Percentiles rank a stretch among this genome's conserved stretches.
These are phyloP conservation scores for Linnemannia elongata DNA, from an alignment of 192 early-diverging fungal genomes.

Conservation along the genomic window DNA sequence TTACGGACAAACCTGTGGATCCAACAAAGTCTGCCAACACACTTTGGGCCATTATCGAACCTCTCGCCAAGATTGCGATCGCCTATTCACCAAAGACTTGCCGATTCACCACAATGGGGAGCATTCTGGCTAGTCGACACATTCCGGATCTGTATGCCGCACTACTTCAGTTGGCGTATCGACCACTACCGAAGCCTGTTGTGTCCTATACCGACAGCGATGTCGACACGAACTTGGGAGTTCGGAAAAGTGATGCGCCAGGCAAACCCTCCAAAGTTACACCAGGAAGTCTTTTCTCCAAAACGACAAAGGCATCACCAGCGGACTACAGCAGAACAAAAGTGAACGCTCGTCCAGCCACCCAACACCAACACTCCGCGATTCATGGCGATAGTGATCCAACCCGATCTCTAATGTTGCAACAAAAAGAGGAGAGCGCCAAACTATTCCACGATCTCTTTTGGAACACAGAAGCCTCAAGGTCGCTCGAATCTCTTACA, in stretches of 20 bases:
- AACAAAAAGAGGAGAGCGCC: constrained; percentile 58
- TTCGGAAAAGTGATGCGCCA: not conserved
- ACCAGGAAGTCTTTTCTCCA: constrained; percentile 15
- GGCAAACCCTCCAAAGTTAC: constrained; percentile 13
- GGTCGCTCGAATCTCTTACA: constrained; percentile 77
- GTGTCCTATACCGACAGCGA: not conserved
- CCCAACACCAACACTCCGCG: not conserved
- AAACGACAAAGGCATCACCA: not conserved
- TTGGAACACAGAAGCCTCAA: constrained; percentile 64
- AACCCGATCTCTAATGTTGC: constrained; percentile 1
- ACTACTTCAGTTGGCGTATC: constrained; percentile 77
- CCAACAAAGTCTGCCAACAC: not conserved
- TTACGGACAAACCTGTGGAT: constrained; percentile 1
- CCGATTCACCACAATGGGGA: constrained; percentile 69
- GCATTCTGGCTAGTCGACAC: constrained; percentile 68
- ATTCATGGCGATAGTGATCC: not conserved
- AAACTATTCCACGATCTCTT: constrained; percentile 48
- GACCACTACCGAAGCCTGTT: constrained; percentile 63
- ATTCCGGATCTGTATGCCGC: constrained; percentile 76
- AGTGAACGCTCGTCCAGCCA: not conserved
- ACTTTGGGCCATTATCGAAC: constrained; percentile 41
- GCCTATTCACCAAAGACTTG: constrained; percentile 28
- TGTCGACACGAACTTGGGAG: not conserved
- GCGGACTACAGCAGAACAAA: not conserved
- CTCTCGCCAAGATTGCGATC: constrained; percentile 40